These are phyloP conservation scores for Pythium volutum DNA, from an alignment of 352 stramenopile genomes.

Conservation along the genomic window DNA sequence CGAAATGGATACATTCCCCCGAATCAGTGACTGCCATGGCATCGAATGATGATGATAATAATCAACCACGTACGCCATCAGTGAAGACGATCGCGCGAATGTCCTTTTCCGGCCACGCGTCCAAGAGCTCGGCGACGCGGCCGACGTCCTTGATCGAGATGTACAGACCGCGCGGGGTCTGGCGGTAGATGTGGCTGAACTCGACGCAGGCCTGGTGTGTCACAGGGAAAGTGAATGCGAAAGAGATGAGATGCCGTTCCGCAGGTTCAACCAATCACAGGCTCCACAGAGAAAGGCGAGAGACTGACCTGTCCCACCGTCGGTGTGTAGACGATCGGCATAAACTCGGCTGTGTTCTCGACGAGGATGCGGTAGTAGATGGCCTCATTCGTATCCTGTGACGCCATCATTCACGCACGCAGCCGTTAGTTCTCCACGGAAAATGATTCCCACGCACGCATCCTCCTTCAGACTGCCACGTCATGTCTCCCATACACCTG, in stretches of 20 bases:
- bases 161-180: constrained; percentile 91
- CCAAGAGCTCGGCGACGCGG: constrained; percentile 87
- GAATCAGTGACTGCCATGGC: background rate
- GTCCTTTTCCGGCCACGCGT: constrained; percentile 96
- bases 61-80: constrained; percentile 68
- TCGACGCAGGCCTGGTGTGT: constrained; percentile 64
- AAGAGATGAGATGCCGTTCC: background rate
- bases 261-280: background rate
- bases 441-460: background rate
- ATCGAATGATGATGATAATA: background rate
- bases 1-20: background rate
- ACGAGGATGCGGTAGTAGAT: constrained; percentile 92
- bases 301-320: constrained; percentile 89
- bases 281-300: too few species aligned
- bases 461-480: background rate
- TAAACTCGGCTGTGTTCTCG: constrained; percentile 89
- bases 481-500: background rate
- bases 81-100: constrained; percentile 97
- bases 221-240: background rate
- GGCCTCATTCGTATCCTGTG: constrained; percentile 82
- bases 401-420: constrained; percentile 10
- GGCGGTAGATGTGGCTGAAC: constrained; percentile 90
- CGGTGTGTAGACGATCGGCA: constrained; percentile 97
- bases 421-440: background rate
- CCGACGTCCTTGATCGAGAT: constrained; percentile 83